A percentile compares a stretch with the other conserved stretches of the same genome.
Conservation (phyloP, 768 basidiomycete genomes). For the Auriscalpium orientale region DNA sequence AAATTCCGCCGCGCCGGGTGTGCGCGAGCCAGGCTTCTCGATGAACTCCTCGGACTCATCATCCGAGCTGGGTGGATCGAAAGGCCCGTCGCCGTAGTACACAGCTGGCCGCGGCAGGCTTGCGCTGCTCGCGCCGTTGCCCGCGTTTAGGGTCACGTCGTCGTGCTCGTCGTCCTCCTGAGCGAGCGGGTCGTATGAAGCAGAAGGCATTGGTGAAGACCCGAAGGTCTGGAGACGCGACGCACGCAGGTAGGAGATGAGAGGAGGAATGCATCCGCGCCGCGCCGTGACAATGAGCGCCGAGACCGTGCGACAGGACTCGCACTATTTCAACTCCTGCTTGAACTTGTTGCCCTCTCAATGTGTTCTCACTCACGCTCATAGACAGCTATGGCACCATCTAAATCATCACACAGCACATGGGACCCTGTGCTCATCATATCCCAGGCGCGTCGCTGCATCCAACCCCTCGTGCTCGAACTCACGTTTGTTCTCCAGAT, state of each 20-base stretch:
- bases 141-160: neutral
- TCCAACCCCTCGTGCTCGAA: neutral
- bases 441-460: conserved; percentile 55
- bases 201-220: conserved; percentile 5
- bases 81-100: conserved; percentile 74
- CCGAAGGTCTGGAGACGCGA: neutral
- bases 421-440: conserved; percentile 90
- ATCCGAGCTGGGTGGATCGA: conserved; percentile 74
- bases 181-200: conserved; percentile 11
- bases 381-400: conserved; percentile 23
- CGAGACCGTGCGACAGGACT: neutral
- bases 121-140: neutral
- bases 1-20: conserved; percentile 23
- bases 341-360: neutral
- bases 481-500: conserved; percentile 46
- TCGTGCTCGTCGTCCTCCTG: conserved; percentile 11
- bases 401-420: conserved; percentile 34
- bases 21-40: conserved; percentile 33
- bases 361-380: neutral
- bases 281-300: neutral
- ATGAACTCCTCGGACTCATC: conserved; percentile 53
- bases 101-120: conserved; percentile 15
- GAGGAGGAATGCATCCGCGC: neutral
- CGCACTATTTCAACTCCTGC: neutral
- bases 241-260: too few relatives aligned